phyloP scores from a whole-genome alignment of 352 stramenopile species.

The Globisporangium spinosum region DNA sequence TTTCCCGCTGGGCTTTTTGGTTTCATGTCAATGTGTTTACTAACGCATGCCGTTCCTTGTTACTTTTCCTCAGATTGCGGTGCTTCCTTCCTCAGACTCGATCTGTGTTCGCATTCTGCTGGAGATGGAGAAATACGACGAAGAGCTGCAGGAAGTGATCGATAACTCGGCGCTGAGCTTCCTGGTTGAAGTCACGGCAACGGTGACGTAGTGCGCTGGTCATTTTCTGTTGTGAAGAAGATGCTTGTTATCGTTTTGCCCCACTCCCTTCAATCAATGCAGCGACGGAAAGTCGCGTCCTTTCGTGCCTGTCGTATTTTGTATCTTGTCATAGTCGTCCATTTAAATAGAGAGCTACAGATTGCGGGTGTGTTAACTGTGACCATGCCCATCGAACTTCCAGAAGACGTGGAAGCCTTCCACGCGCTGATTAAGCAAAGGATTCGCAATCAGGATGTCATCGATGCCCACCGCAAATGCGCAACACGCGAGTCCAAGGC shows the following conservation, averaged over 20 bases:
- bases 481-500: not conserved
- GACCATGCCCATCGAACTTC: conserved; percentile 37
- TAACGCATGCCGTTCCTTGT: not conserved
- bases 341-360: not conserved
- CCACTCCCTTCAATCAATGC: not conserved
- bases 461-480: conserved; percentile 32
- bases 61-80: conserved; percentile 21
- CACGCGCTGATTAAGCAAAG: conserved; percentile 46
- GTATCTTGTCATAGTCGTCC: not conserved
- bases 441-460: conserved; percentile 51
- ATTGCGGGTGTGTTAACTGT: not conserved
- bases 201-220: not conserved
- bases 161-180: conserved; percentile 53
- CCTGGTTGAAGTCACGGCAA: conserved; percentile 40
- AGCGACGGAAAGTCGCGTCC: conserved; percentile 2
- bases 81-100: not conserved
- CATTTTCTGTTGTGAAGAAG: not conserved
- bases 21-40: not conserved
- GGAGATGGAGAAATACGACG: conserved; percentile 65
- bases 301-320: not conserved
- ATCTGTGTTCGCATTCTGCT: conserved; percentile 49
- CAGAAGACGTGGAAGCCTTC: conserved; percentile 40
- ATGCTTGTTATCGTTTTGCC: conserved; percentile 5
- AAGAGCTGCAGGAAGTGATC: conserved; percentile 50
- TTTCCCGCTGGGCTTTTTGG: not conserved